Evolutionary conservation across 2,329 filamentous ascomycete species (phyloP).

Genomic region (Ceratocystiopsis minuta): DNA sequence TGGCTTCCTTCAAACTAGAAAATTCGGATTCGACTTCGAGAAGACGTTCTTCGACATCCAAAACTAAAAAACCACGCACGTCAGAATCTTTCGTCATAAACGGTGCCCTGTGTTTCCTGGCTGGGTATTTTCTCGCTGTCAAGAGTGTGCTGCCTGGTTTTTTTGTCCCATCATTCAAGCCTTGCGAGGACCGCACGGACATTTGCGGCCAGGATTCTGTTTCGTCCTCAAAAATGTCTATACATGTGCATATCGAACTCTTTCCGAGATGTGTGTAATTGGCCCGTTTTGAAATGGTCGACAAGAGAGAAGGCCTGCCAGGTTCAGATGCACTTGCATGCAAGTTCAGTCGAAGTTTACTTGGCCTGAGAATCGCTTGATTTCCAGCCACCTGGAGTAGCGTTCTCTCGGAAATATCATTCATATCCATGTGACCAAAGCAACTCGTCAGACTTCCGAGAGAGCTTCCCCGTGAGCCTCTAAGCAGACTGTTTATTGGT

Average conservation of each 20-base stretch:
- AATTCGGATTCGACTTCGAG: constrained; percentile 62
- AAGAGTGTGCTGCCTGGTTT: constrained; percentile 13
- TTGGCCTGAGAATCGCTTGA: not conserved
- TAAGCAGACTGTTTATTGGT: no score
- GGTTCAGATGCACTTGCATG: no score
- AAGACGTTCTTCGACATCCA: constrained; percentile 63
- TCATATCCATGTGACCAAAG: constrained; percentile 23
- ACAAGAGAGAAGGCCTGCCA: no score
- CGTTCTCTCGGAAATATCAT: constrained; percentile 13
- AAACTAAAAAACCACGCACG: constrained; percentile 44
- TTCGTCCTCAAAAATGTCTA: no score
- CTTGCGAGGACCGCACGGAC: not conserved
- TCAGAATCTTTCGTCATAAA: constrained; percentile 50
- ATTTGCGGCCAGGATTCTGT: no score
- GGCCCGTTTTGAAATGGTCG: no score
- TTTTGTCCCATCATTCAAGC: constrained; percentile 7
- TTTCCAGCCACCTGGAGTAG: not conserved
- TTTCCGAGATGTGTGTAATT: no score
- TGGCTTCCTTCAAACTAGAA: constrained; percentile 49
- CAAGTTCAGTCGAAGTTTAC: no score
- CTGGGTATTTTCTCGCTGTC: constrained; percentile 21
- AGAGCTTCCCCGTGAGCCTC: constrained; percentile 21
- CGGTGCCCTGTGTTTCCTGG: constrained; percentile 18
- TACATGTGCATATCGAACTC: not conserved
- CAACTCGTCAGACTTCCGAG: constrained; percentile 14